Evolutionary conservation across 495 filamentous ascomycete species (phyloP).

Genomic region (Xylaria bambusicola): DNA sequence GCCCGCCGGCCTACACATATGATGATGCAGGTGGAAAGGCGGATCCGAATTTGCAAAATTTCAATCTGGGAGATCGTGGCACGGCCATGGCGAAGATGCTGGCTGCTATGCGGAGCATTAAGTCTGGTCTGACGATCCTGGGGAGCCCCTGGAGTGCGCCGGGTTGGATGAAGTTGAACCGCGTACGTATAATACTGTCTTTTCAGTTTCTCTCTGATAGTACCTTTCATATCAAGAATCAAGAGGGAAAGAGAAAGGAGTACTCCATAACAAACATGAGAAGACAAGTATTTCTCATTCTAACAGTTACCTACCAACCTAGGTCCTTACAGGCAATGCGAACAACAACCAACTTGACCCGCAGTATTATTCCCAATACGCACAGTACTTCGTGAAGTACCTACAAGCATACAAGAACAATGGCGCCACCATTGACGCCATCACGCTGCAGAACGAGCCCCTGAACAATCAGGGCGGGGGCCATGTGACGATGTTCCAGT

Average conservation of each 20-base stretch:
- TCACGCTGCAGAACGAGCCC: constrained; percentile 61
- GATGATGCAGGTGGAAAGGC: constrained; percentile 46
- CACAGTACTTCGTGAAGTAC: constrained; percentile 60
- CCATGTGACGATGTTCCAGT: constrained; percentile 56
- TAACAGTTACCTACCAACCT: not conserved
- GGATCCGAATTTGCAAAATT: constrained; percentile 44
- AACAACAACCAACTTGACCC: constrained; percentile 55
- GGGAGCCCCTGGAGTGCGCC: constrained; percentile 58
- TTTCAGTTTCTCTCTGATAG: too few species aligned
- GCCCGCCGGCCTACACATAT: constrained; percentile 53
- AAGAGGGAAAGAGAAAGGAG: not conserved
- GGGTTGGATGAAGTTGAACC: constrained; percentile 61
- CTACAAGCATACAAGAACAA: constrained; percentile 50
- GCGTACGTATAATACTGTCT: constrained; percentile 35
- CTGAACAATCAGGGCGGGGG: constrained; percentile 55
- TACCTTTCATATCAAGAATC: too few species aligned
- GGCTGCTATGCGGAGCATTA: constrained; percentile 41
- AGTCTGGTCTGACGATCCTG: constrained; percentile 42
- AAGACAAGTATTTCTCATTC: not conserved
- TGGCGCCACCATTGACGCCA: constrained; percentile 52
- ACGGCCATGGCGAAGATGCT: constrained; percentile 54
- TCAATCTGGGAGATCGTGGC: constrained; percentile 52
- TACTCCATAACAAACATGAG: not conserved
- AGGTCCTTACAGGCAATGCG: constrained; percentile 46
- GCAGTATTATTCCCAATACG: constrained; percentile 48